Percentiles rank a stretch among this genome's conserved stretches.
These are phyloP conservation scores for Heritiera fomes DNA, from an alignment of 345 rosid species.

Conservation along the genomic window DNA sequence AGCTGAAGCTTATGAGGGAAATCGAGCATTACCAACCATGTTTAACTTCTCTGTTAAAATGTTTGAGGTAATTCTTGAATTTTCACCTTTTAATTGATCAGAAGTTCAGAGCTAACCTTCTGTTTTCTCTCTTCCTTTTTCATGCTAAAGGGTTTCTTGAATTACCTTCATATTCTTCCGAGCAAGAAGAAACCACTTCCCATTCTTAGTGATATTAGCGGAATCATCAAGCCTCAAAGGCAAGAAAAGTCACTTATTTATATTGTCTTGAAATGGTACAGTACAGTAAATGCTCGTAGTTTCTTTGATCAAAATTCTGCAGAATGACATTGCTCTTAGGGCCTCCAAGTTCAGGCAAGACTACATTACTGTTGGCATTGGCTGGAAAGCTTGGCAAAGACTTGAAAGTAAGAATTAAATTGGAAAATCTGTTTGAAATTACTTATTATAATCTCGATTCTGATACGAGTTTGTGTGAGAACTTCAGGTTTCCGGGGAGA, in stretches of 20 bases:
- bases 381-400: neutral
- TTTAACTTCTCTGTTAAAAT: neutral
- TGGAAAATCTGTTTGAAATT: neutral
- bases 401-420: neutral
- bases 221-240: conserved; percentile 5
- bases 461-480: neutral
- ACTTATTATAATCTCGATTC: neutral
- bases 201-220: neutral
- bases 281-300: neutral
- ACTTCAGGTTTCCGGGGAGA: conserved; percentile 50
- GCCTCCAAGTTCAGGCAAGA: neutral
- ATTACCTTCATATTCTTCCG: neutral
- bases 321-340: conserved; percentile 1
- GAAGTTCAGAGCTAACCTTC: neutral
- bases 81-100: neutral
- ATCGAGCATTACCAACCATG: neutral
- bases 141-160: neutral
- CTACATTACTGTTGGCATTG: neutral
- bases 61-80: neutral
- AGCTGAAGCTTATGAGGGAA: neutral
- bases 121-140: neutral
- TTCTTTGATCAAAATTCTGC: neutral
- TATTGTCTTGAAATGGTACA: neutral
- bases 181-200: neutral
- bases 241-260: neutral